These are phyloP conservation scores for Aegle marmelos DNA, from an alignment of 345 rosid genomes.

Conservation along the genomic window DNA sequence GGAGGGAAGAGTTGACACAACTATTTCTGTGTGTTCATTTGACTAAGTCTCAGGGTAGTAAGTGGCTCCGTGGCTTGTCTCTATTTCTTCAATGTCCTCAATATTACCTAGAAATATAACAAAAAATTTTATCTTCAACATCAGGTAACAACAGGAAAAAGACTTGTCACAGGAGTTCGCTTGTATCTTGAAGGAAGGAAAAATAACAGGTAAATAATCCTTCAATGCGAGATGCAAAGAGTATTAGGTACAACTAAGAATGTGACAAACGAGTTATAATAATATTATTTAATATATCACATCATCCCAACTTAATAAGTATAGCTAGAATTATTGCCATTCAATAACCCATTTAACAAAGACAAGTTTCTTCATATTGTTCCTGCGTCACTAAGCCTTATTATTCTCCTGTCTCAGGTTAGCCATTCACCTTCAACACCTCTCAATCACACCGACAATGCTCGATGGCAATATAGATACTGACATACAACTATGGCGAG, in stretches of 20 bases:
- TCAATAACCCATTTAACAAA: too few relatives aligned
- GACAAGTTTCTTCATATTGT: neutral
- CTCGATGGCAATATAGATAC: slow-evolving; percentile 50
- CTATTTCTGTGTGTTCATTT: too few relatives aligned
- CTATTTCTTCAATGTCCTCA: neutral
- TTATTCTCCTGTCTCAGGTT: slow-evolving; percentile 33
- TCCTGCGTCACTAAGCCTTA: neutral
- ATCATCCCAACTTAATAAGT: too few relatives aligned
- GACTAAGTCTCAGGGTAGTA: too few relatives aligned
- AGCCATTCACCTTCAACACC: slow-evolving; percentile 76
- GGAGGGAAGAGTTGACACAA: too few relatives aligned
- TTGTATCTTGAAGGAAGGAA: slow-evolving; percentile 89
- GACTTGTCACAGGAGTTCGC: slow-evolving; percentile 80
- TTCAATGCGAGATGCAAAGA: too few relatives aligned
- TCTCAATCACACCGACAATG: slow-evolving; percentile 49
- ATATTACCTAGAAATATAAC: too few relatives aligned
- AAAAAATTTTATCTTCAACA: neutral
- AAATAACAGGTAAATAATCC: slow-evolving; percentile 59
- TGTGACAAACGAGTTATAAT: too few relatives aligned
- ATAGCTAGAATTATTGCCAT: neutral
- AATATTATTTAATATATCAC: too few relatives aligned
- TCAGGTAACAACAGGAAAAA: slow-evolving; percentile 59
- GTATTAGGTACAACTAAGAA: too few relatives aligned
- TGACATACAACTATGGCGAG: slow-evolving; percentile 50
- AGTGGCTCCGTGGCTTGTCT: too few relatives aligned